Evolutionary conservation across 805 yeast genomes (phyloP).

Genomic region (Nakazawaea populi): DNA sequence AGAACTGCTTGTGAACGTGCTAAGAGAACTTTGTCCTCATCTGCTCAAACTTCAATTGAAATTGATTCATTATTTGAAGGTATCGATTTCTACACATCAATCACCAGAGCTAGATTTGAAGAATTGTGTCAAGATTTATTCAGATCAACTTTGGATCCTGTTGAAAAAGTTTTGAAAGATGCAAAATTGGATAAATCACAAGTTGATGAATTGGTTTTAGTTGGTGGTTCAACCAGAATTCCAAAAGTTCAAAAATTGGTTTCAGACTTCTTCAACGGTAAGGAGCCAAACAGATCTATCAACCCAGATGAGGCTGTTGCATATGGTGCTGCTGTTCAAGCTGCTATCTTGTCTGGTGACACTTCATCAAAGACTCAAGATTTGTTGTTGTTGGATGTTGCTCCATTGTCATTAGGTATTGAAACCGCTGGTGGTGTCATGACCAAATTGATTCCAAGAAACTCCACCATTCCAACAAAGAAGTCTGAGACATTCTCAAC

Average conservation of each 20-base stretch:
- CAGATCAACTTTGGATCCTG: slow-evolving; percentile 93
- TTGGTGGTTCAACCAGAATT: slow-evolving; percentile 98
- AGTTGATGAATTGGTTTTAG: slow-evolving; percentile 88
- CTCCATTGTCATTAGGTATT: slow-evolving; percentile 95
- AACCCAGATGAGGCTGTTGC: slow-evolving; percentile 99
- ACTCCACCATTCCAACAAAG: slow-evolving; percentile 96
- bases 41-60: slow-evolving; percentile 93
- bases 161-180: slow-evolving; percentile 90
- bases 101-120: slow-evolving; percentile 97
- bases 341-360: slow-evolving; percentile 94
- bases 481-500: slow-evolving; percentile 96
- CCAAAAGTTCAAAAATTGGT: slow-evolving; percentile 95
- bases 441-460: slow-evolving; percentile 97
- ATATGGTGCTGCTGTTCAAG: slow-evolving; percentile 98
- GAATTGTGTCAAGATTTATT: slow-evolving; percentile 91
- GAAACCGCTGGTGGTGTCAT: slow-evolving; percentile 99
- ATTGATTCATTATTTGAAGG: slow-evolving; percentile 95
- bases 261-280: slow-evolving; percentile 94
- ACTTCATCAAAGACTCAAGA: slow-evolving; percentile 94
- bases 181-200: slow-evolving; percentile 85
- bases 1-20: slow-evolving; percentile 99
- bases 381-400: slow-evolving; percentile 88
- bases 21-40: slow-evolving; percentile 94
- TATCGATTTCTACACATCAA: slow-evolving; percentile 91
- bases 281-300: slow-evolving; percentile 93